A percentile compares a stretch with the other conserved stretches of the same genome.
phyloP scores from a whole-genome alignment of 192 early-diverging fungal genomes.

The Cetraspora pellucida region DNA sequence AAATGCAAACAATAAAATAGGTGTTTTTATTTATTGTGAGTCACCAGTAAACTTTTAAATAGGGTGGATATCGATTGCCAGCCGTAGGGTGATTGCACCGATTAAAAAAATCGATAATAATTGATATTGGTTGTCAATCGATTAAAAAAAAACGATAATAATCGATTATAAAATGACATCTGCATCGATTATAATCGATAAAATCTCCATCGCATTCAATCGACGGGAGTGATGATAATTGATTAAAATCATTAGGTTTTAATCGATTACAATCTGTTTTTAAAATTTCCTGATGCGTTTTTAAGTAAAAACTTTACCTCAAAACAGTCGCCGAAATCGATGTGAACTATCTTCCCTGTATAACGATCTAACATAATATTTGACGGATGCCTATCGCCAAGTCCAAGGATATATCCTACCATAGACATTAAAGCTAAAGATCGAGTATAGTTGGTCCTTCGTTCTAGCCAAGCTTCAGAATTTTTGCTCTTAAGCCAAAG shows the following conservation, averaged over 20 bases:
- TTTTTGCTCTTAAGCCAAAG: slow-evolving; percentile 95
- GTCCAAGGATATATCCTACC: slow-evolving; percentile 96
- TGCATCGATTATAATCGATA: too few species aligned
- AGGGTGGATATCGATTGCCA: too few species aligned
- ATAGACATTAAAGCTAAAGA: slow-evolving; percentile 97
- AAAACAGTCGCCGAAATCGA: slow-evolving; percentile 98
- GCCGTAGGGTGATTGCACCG: too few species aligned
- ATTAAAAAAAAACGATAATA: too few species aligned
- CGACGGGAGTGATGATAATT: neutral
- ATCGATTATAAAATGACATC: too few species aligned
- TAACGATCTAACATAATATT: slow-evolving; percentile 90
- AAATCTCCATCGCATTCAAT: slow-evolving; percentile 33
- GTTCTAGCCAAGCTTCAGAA: slow-evolving; percentile 94
- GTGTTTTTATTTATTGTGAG: too few species aligned
- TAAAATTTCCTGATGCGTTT: too few species aligned
- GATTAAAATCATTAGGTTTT: too few species aligned
- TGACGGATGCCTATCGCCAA: slow-evolving; percentile 95
- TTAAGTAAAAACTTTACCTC: slow-evolving; percentile 67
- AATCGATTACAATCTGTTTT: too few species aligned
- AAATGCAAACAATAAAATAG: neutral
- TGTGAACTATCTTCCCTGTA: slow-evolving; percentile 93
- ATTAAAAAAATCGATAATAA: too few species aligned
- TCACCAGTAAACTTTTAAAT: too few species aligned
- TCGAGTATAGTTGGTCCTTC: slow-evolving; percentile 92
- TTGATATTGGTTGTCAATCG: too few species aligned